phyloP scores from a whole-genome alignment of 768 basidiomycete genomes.

The Mycena rosella region DNA sequence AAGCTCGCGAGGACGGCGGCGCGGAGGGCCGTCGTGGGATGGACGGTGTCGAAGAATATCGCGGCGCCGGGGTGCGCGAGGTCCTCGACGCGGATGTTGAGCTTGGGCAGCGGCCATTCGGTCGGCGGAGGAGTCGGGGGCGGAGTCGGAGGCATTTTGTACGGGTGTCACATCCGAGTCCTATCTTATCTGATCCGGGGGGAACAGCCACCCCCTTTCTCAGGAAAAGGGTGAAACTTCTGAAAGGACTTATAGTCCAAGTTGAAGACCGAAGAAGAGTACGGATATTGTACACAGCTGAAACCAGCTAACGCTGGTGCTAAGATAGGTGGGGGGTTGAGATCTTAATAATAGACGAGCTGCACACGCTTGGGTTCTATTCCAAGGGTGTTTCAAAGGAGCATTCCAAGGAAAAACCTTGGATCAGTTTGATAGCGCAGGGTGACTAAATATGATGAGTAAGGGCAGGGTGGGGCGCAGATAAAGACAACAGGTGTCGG shows the following conservation, averaged over 20 bases:
- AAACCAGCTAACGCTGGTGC: too few species aligned
- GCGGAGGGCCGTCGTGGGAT: constrained; percentile 55
- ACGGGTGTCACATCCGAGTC: not conserved
- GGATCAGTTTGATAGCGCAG: too few species aligned
- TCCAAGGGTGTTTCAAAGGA: too few species aligned
- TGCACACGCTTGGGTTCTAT: too few species aligned
- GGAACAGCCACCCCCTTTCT: constrained; percentile 4
- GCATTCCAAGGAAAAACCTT: not conserved
- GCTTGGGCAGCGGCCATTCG: constrained; percentile 67
- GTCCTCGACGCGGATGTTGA: constrained; percentile 70
- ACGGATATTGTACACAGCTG: too few species aligned
- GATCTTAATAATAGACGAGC: too few species aligned
- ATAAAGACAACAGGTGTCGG: not conserved
- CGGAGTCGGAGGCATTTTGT: constrained; percentile 41
- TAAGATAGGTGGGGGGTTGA: too few species aligned
- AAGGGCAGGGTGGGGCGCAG: not conserved
- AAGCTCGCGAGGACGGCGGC: constrained; percentile 65
- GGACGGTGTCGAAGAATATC: constrained; percentile 66
- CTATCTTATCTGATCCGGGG: constrained; percentile 4
- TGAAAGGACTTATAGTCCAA: too few species aligned
- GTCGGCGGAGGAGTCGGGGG: constrained; percentile 36
- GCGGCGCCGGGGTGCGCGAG: constrained; percentile 68
- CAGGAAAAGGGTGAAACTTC: not conserved
- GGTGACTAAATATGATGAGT: not conserved
- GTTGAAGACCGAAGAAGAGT: too few species aligned